Base-by-base conservation (phyloP, 257 asterid genomes). In the Dorcoceras hygrometricum region DNA sequence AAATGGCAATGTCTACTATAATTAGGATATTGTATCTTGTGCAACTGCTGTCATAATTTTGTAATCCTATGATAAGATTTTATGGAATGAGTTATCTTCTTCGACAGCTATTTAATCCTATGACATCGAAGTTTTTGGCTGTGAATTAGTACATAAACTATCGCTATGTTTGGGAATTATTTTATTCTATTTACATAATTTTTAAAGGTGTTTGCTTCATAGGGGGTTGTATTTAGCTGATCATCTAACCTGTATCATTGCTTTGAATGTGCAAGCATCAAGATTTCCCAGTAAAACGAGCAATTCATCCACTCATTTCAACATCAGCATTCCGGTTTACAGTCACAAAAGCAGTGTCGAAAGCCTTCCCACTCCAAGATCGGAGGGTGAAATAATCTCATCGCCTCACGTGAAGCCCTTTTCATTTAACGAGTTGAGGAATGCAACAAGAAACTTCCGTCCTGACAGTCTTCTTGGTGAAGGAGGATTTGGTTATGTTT, bases 401-500 rank as follows among this genome's bases (percentile, higher is more conserved):
- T 85, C 92, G 22, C 83, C 90, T 60, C 73, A 83, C 48, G 86
- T 78, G 14, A 86, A 86, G 73, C 39, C 91, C 55, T 89, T 86
- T 68, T 60, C 83, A 6, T 84, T 84, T 63, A 82, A 72, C 22
- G 96, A 87, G 66, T 69, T 89, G 24, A 89, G 66, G 75, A 87
- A 74, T 57, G 88, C 95, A n/a, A 89, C 96, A 0, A 74, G 86
- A 61, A 84, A 84, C 56, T 89, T 87, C 65, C 72, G 85, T 32
- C 77, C 86, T 9, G 96, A 87, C 59, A 81, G 87, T 73, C 84
- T 87, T 65, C 84, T 89, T 6, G 96, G 92, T 18, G 96, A 81
- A 72, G 95, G 96, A 14, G 90, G 89, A 72, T 87, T 87, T 53
- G 96, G 95, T 25, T 83, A 63, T 66, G 95, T 87, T 28, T 87